A percentile compares a stretch with the other conserved stretches of the same genome.
Conservation (phyloP, 345 rosid genomes). For the Firmiana major region DNA sequence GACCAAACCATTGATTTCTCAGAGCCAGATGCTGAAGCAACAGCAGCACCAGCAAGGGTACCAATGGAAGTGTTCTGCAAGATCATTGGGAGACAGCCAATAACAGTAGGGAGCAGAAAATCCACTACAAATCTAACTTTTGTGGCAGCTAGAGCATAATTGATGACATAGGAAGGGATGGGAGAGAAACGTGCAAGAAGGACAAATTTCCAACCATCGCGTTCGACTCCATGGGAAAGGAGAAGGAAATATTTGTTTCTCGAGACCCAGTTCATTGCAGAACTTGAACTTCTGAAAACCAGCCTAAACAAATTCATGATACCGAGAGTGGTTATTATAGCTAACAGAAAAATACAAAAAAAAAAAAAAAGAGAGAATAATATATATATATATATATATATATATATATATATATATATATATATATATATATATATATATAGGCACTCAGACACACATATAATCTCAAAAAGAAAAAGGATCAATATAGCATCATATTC, state of each 20-base stretch:
- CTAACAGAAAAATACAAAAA: neutral
- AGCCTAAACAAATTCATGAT: slow-evolving; percentile 42
- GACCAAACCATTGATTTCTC: slow-evolving; percentile 62
- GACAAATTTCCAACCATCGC: slow-evolving; percentile 92
- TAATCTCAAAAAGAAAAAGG: neutral
- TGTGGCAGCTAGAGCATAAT: slow-evolving; percentile 91
- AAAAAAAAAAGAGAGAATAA: neutral
- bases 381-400: too few relatives aligned
- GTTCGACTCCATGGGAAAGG: slow-evolving; percentile 78
- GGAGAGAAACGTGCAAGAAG: slow-evolving; percentile 97
- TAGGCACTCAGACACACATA: too few relatives aligned
- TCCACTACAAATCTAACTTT: slow-evolving; percentile 69
- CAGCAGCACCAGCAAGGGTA: slow-evolving; percentile 94
- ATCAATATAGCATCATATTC: neutral
- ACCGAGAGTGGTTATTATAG: neutral
- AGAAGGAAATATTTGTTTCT: slow-evolving; percentile 69
- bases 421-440: too few relatives aligned
- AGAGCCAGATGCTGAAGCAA: slow-evolving; percentile 64
- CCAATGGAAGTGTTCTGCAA: slow-evolving; percentile 92
- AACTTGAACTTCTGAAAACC: slow-evolving; percentile 59
- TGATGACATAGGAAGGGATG: slow-evolving; percentile 78
- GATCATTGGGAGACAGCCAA: slow-evolving; percentile 91
- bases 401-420: neutral
- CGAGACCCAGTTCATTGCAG: slow-evolving; percentile 67
- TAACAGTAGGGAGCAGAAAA: slow-evolving; percentile 77